Evolutionary conservation across 192 early-diverging fungal species (phyloP).

Genomic region (Linnemannia zychae): DNA sequence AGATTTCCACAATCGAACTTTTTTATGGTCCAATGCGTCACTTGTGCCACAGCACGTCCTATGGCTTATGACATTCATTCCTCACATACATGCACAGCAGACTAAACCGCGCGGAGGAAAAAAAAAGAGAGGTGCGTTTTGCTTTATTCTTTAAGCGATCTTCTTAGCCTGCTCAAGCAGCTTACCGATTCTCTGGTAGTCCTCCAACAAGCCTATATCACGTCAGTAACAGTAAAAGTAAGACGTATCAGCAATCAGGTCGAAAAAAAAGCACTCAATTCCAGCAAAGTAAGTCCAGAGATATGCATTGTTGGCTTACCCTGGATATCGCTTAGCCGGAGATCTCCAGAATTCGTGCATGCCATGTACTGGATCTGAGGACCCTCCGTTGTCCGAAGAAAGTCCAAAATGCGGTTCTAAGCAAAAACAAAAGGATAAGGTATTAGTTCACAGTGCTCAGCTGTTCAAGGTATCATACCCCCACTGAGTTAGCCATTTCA

Average conservation of each 20-base stretch:
- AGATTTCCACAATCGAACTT: no score
- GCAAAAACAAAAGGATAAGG: not conserved
- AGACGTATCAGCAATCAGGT: not conserved
- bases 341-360: constrained; percentile 33
- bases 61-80: no score
- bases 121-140: not conserved
- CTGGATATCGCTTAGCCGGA: constrained; percentile 43
- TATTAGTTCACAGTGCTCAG: not conserved
- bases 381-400: constrained; percentile 16
- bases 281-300: not conserved
- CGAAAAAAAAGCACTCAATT: not conserved
- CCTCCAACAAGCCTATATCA: constrained; percentile 28
- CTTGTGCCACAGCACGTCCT: no score
- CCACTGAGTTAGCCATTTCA: not conserved
- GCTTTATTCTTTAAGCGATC: not conserved
- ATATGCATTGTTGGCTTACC: not conserved
- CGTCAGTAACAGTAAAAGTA: not conserved
- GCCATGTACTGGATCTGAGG: constrained; percentile 52
- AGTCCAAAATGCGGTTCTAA: constrained; percentile 26
- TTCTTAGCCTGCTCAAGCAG: constrained; percentile 34
- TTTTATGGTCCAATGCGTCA: no score
- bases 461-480: not conserved
- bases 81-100: no score
- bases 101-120: not conserved
- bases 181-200: constrained; percentile 54